These are phyloP conservation scores for Pterocarpus macrocarpus DNA, from an alignment of 306 rosid genomes.

Conservation along the genomic window DNA sequence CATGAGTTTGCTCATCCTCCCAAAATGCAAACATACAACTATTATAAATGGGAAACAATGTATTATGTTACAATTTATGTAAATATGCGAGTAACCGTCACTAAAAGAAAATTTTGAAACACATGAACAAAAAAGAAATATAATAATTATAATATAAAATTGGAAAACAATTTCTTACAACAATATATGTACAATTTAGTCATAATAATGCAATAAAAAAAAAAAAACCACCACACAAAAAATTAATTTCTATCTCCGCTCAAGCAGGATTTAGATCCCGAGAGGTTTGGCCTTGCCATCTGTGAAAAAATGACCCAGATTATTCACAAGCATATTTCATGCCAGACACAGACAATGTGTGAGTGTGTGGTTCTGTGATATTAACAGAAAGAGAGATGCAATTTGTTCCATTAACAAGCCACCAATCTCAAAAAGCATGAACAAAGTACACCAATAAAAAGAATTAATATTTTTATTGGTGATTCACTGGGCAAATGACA, in stretches of 20 bases:
- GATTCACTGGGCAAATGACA: conserved; percentile 39
- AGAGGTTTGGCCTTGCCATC: conserved; percentile 98
- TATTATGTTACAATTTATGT: conserved; percentile 54
- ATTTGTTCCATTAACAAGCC: conserved; percentile 19
- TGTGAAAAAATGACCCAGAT: conserved; percentile 52
- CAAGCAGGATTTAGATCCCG: conserved; percentile 77
- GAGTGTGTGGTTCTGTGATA: conserved; percentile 28
- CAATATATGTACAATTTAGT: conserved; percentile 69
- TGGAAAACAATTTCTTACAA: conserved; percentile 52
- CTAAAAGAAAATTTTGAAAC: conserved; percentile 45
- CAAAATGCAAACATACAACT: conserved; percentile 26
- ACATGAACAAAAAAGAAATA: conserved; percentile 25
- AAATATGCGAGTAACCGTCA: conserved; percentile 51
- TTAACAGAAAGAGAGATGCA: not conserved
- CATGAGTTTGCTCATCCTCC: conserved; percentile 6
- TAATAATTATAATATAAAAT: conserved; percentile 21
- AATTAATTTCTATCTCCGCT: conserved; percentile 48
- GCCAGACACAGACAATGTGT: not conserved
- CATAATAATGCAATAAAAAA: conserved; percentile 51
- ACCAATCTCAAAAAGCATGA: no score
- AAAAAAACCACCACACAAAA: conserved; percentile 56
- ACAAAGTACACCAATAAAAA: not conserved
- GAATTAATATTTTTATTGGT: not conserved
- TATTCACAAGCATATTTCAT: conserved; percentile 36
- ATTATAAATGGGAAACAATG: conserved; percentile 33